These are phyloP conservation scores for Nemania serpens DNA, from an alignment of 2,329 filamentous ascomycete genomes.

Conservation along the genomic window DNA sequence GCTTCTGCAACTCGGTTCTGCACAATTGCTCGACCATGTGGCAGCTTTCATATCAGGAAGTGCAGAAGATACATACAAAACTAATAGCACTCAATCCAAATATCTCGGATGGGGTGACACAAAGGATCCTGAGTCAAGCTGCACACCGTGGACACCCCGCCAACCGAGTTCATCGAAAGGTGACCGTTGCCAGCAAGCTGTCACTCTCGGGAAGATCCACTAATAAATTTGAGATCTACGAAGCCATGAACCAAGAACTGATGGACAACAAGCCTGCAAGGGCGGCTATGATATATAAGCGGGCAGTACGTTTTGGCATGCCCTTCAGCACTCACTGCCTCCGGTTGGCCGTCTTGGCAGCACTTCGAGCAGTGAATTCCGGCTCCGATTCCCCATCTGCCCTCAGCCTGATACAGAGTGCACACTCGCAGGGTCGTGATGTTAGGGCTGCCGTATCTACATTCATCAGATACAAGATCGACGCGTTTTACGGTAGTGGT, in stretches of 20 bases:
- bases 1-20: conserved; percentile 48
- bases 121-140: conserved; percentile 45
- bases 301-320: conserved; percentile 43
- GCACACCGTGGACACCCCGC: conserved; percentile 20
- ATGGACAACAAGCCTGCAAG: conserved; percentile 39
- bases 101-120: conserved; percentile 46
- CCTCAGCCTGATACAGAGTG: conserved; percentile 46
- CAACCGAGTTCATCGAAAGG: conserved; percentile 1
- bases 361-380: conserved; percentile 42
- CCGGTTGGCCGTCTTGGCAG: conserved; percentile 53
- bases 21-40: conserved; percentile 45
- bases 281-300: conserved; percentile 47
- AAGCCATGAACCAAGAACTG: conserved; percentile 49
- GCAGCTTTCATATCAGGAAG: conserved; percentile 44
- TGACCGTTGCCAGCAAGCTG: conserved; percentile 30
- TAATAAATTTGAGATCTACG: conserved; percentile 42
- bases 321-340: conserved; percentile 49
- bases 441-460: conserved; percentile 43
- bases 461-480: conserved; percentile 36
- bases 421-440: conserved; percentile 48
- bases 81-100: conserved; percentile 41
- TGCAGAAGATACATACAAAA: conserved; percentile 43
- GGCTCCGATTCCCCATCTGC: conserved; percentile 41
- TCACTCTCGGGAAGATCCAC: conserved; percentile 36
- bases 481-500: conserved; percentile 29